Evolutionary conservation across 495 filamentous ascomycete species (phyloP), one percentile per base, ranked within the genome.

Genomic region (Extremus antarcticus): DNA sequence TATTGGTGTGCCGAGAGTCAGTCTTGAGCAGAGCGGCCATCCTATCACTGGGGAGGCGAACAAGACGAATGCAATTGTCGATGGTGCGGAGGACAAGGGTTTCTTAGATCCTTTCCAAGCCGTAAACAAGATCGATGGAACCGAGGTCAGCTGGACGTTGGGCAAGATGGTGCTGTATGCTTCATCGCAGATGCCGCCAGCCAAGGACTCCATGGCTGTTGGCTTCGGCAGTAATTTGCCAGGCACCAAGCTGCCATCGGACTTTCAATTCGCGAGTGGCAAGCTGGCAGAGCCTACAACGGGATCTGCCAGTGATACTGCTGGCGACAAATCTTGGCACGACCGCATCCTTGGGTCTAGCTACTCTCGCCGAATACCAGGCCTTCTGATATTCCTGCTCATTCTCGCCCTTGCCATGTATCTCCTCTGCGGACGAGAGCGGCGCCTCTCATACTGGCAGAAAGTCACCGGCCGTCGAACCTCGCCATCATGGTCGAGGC

Each of bases 101-200:
- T 95, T 86, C 61, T 67, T 92, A 2, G 84, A 90, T 59, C 79
- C 94, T 0, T 99, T 99, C 71, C 86, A 95, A 67, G 82, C 92
- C 0, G 87, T 96, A 22, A 82, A 97, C 68, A 94, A 94, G 72
- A 90, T 99, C 57, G 79, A 87, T 58, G 85, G 80, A 39, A 85
- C 87, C 15, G 92, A 99, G 71, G 87, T 99, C n/a, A 94, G 87
- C 71, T 99, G 92, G 92, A 97, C 92, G 0, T 73, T 99, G 0
- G 92, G 92, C 2, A 95, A 95, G 69, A 96, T 97, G 76, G 83
- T 97, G n/a, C 79, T 99, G 20, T 99, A 97, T 61, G 92, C 91
- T 0, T 82, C 92, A 7, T 90, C 87, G 4, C 88, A 96, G 67
- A 76, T 97, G 16, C 84, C 85, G 0, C 71, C 75, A 11, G 70